Evolutionary conservation across 2,329 filamentous ascomycete species (phyloP).

Genomic region (Mycosphaerella sp.): DNA sequence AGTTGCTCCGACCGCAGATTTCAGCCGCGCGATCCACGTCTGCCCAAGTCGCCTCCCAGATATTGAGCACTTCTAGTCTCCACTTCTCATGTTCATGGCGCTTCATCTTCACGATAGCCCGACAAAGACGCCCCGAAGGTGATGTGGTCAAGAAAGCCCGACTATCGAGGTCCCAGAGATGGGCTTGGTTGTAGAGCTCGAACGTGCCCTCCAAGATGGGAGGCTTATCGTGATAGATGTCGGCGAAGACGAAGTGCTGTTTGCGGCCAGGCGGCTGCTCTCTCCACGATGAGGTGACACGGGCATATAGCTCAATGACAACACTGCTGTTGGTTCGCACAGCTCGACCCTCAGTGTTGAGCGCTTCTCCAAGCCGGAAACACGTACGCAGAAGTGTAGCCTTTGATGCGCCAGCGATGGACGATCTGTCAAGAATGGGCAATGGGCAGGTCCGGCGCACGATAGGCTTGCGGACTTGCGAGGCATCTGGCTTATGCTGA

Average conservation of each 20-base stretch:
- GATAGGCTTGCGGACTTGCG: slow-evolving; percentile 37
- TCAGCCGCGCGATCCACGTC: slow-evolving; percentile 48
- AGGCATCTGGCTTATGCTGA: background rate
- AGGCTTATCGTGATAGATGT: slow-evolving; percentile 54
- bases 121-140: slow-evolving; percentile 36
- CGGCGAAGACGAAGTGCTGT: slow-evolving; percentile 59
- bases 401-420: slow-evolving; percentile 48
- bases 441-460: slow-evolving; percentile 48
- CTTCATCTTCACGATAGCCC: slow-evolving; percentile 46
- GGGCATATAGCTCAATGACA: slow-evolving; percentile 58
- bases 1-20: slow-evolving; percentile 30
- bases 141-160: slow-evolving; percentile 36
- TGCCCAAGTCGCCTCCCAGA: slow-evolving; percentile 49
- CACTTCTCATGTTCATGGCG: slow-evolving; percentile 37
- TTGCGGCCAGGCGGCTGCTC: slow-evolving; percentile 39
- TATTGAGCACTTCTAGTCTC: slow-evolving; percentile 44
- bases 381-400: slow-evolving; percentile 50
- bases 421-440: slow-evolving; percentile 47
- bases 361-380: slow-evolving; percentile 58
- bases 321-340: slow-evolving; percentile 44
- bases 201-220: slow-evolving; percentile 48
- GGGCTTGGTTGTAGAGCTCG: slow-evolving; percentile 41
- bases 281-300: slow-evolving; percentile 52
- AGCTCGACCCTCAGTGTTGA: slow-evolving; percentile 44
- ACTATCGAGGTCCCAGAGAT: slow-evolving; percentile 42